phyloP scores from a whole-genome alignment of 2,329 filamentous ascomycete species.

The Sarocladium brachiariae region DNA sequence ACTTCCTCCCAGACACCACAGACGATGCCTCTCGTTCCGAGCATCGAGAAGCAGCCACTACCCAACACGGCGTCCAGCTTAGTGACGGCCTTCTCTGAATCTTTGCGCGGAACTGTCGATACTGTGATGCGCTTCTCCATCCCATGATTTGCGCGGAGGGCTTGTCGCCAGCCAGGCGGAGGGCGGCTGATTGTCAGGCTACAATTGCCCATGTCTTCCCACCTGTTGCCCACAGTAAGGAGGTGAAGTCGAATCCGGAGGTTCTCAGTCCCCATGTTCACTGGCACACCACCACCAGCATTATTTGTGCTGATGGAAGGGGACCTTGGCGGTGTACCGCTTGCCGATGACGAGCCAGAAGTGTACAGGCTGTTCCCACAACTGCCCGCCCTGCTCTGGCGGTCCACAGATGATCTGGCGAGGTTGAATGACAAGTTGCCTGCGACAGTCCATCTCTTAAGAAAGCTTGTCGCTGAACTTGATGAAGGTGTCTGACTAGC shows the following conservation, averaged over 20 bases:
- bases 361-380: constrained; percentile 56
- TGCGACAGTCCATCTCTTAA: constrained; percentile 67
- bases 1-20: constrained; percentile 81
- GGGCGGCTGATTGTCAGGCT: constrained; percentile 74
- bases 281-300: constrained; percentile 43
- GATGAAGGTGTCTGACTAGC: constrained; percentile 57
- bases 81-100: constrained; percentile 48
- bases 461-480: constrained; percentile 68
- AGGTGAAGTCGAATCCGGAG: constrained; percentile 83
- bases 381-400: constrained; percentile 42
- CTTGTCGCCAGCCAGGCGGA: constrained; percentile 53
- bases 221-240: constrained; percentile 68
- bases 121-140: constrained; percentile 83
- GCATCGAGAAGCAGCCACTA: constrained; percentile 75
- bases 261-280: constrained; percentile 60
- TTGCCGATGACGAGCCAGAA: constrained; percentile 46
- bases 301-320: constrained; percentile 51
- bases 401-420: constrained; percentile 66
- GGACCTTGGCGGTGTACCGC: constrained; percentile 44
- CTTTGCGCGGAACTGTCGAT: constrained; percentile 59
- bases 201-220: constrained; percentile 87
- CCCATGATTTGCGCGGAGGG: constrained; percentile 53
- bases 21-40: constrained; percentile 80
- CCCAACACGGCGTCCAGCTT: constrained; percentile 79
- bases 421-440: constrained; percentile 74